Evolutionary conservation across 129 eudicot genomes (phyloP).

Genomic region (Flaveria ramosissima): DNA sequence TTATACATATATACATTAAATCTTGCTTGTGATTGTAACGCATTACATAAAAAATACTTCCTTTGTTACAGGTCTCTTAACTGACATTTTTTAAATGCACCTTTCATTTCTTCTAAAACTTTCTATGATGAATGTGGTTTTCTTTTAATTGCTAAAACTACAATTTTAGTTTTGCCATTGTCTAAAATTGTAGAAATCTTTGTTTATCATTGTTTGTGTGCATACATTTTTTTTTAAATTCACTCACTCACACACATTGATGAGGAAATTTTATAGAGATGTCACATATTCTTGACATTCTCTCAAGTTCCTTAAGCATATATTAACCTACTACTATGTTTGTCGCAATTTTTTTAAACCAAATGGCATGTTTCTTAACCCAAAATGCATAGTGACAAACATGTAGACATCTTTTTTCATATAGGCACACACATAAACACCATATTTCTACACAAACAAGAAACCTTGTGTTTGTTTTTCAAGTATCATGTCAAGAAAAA

Average conservation of each 20-base stretch:
- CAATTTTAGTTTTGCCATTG: conserved; percentile 12
- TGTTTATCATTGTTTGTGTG: neutral
- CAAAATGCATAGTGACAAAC: conserved; percentile 13
- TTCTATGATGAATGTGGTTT: conserved; percentile 7
- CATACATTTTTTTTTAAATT: neutral
- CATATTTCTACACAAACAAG: neutral
- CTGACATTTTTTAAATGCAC: neutral
- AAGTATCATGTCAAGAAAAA: neutral
- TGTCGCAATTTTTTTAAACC: neutral
- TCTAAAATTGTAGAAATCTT: conserved; percentile 8
- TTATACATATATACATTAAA: neutral
- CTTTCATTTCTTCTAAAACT: neutral
- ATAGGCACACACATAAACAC: conserved; percentile 12
- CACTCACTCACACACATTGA: conserved; percentile 18
- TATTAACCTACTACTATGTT: conserved; percentile 10
- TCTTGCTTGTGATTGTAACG: neutral
- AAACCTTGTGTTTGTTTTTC: neutral
- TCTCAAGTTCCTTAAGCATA: conserved; percentile 13
- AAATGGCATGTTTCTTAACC: conserved; percentile 2
- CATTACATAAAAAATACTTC: neutral
- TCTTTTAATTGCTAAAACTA: neutral
- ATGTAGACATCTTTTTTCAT: conserved; percentile 10
- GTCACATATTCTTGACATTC: neutral
- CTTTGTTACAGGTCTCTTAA: neutral
- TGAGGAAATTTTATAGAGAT: conserved; percentile 3